Evolutionary conservation across 1,139 yeast genomes (phyloP).

Genomic region (Hyphopichia wangnamkhiaoensis): DNA sequence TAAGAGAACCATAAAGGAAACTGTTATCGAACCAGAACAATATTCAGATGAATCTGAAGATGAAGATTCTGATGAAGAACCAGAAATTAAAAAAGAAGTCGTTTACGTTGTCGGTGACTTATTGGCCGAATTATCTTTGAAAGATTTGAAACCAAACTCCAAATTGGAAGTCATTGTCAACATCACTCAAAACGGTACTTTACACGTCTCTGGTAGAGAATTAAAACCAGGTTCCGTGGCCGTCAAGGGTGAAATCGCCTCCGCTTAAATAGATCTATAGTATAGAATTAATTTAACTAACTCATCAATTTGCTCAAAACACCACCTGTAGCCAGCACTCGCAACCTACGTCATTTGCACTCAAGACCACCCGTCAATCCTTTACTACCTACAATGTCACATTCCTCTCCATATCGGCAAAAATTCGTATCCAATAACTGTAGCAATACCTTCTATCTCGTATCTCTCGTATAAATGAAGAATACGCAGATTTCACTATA

Average conservation of each 20-base stretch:
- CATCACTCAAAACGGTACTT: constrained; percentile 80
- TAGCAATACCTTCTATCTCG: too few species aligned
- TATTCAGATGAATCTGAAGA: constrained; percentile 38
- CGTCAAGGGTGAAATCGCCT: constrained; percentile 49
- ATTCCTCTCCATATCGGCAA: background rate
- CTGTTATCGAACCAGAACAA: constrained; percentile 66
- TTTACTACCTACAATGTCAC: too few species aligned
- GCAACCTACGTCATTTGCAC: too few species aligned
- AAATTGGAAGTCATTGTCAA: constrained; percentile 79
- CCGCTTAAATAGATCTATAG: constrained; percentile 5
- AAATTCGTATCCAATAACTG: too few species aligned
- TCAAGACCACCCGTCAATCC: too few species aligned
- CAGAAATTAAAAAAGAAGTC: constrained; percentile 73
- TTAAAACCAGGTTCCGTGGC: constrained; percentile 64
- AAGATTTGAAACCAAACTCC: constrained; percentile 68
- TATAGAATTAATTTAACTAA: background rate
- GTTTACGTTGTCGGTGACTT: constrained; percentile 72
- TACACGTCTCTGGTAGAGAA: constrained; percentile 84
- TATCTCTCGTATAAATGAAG: background rate
- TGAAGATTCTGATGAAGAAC: constrained; percentile 53
- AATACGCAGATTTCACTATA: too few species aligned
- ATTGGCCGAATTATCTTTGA: constrained; percentile 77
- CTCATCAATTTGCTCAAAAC: background rate
- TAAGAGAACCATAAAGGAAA: constrained; percentile 74
- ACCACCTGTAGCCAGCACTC: too few species aligned